Evolutionary conservation across 2,329 filamentous ascomycete genomes (phyloP).

Genomic region (Raffaelea arxii): DNA sequence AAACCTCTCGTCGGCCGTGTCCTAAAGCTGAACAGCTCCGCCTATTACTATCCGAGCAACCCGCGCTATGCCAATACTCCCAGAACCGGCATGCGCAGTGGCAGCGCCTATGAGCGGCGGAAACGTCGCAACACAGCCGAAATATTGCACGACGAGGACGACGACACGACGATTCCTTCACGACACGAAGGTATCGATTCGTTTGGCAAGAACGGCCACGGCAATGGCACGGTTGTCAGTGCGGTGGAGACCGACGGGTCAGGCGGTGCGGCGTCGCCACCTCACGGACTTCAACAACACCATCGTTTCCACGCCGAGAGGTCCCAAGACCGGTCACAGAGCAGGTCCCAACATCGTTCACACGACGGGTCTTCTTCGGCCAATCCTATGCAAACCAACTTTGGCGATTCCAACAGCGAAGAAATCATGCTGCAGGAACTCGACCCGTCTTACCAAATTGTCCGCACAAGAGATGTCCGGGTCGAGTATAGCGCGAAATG

Average conservation of each 20-base stretch:
- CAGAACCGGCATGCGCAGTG: too few species aligned
- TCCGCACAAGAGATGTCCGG: neutral
- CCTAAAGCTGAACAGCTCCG: constrained; percentile 6
- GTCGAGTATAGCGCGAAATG: neutral
- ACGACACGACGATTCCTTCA: too few species aligned
- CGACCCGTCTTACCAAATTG: neutral
- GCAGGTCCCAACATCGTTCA: too few species aligned
- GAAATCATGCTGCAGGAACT: constrained; percentile 5
- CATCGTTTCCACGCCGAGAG: too few species aligned
- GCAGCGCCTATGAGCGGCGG: too few species aligned
- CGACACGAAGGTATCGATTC: too few species aligned
- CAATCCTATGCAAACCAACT: neutral
- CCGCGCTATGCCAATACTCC: too few species aligned
- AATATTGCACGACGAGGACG: too few species aligned
- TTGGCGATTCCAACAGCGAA: constrained; percentile 4
- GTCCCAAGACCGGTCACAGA: too few species aligned
- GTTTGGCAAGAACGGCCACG: neutral
- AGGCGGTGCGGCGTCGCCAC: too few species aligned
- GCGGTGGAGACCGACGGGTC: neutral
- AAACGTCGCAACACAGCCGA: too few species aligned
- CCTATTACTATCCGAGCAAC: neutral
- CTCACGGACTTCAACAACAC: neutral
- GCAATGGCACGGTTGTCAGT: neutral
- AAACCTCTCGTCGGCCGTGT: constrained; percentile 14
- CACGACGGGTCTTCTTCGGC: neutral